Conservation (phyloP, 2,329 filamentous ascomycete genomes). For the Colletotrichum orchidophilum region DNA sequence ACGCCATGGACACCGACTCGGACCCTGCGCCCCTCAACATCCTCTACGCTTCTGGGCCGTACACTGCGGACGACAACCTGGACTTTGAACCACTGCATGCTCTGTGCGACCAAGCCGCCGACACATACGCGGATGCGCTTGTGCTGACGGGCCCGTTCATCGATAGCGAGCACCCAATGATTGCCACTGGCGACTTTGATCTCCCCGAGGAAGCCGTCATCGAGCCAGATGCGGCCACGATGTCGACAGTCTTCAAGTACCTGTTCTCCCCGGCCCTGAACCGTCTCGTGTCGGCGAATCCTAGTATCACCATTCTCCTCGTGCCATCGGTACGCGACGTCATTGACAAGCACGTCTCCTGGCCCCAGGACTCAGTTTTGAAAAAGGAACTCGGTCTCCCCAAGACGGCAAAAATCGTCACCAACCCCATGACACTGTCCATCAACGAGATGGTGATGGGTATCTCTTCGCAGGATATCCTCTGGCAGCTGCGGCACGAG, state of each 20-base stretch:
- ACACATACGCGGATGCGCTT: slow-evolving; percentile 79
- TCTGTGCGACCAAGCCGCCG: slow-evolving; percentile 80
- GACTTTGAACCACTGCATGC: slow-evolving; percentile 88
- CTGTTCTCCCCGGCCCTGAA: slow-evolving; percentile 80
- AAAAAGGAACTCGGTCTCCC: slow-evolving; percentile 81
- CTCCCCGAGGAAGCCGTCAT: slow-evolving; percentile 72
- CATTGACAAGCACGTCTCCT: slow-evolving; percentile 84
- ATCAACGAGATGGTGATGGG: slow-evolving; percentile 89
- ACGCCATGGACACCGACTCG: slow-evolving; percentile 65
- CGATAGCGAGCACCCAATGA: slow-evolving; percentile 88
- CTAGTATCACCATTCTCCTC: slow-evolving; percentile 82
- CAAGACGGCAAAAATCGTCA: slow-evolving; percentile 79
- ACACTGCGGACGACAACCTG: slow-evolving; percentile 91
- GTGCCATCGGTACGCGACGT: slow-evolving; percentile 85
- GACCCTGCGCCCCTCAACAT: slow-evolving; percentile 76
- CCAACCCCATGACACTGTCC: slow-evolving; percentile 89
- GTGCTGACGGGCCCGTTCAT: slow-evolving; percentile 89
- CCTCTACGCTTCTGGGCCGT: slow-evolving; percentile 85
- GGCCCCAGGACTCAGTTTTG: slow-evolving; percentile 74
- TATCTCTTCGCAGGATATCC: slow-evolving; percentile 82
- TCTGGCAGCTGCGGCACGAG: slow-evolving; percentile 83
- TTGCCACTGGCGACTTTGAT: slow-evolving; percentile 83
- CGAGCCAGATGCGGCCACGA: slow-evolving; percentile 81
- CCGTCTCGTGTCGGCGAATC: slow-evolving; percentile 74
- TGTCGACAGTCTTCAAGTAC: slow-evolving; percentile 84